Evolutionary conservation across 495 filamentous ascomycete species (phyloP), one percentile per base, ranked within the genome.

Genomic region (Daldinia childiae): DNA sequence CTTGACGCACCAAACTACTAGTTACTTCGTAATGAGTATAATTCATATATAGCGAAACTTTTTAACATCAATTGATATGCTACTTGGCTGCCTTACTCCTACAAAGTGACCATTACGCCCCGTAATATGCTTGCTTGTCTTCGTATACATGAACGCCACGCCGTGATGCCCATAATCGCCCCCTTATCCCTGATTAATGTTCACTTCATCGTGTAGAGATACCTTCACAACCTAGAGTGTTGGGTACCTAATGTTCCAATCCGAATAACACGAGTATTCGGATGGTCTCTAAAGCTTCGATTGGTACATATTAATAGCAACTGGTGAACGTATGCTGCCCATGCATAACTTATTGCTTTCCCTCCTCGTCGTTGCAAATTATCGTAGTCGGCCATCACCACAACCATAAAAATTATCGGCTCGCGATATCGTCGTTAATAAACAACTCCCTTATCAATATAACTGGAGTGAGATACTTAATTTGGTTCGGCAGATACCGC

Each of bases 51-150:
- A 45, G 41, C 6, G 12, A 45, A 17, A n/a, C 15, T 45, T 19
- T 45, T 45, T 45, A 45, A 45, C 2, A 17, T 45, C 43, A 48
- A 48, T 48, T 48, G n/a, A 14, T 48, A 48, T 48, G 43, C 43
- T 48, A 48, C 26, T 24, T 24, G 43, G 19, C 17, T 48, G 43
- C 43, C 43, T 12, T 24, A 48, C 48, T 39, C 43, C 54, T 29
- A 65, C 63, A 64, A 63, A 48, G 30, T 65, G 41, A 14, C 64
- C 56, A 60, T 72, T 68, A 64, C 69, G 64, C 69, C 69, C 12
- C 12, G 27, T 56, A 58, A 21, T 27, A 50, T 66, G 43, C 43
- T 48, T 68, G 69, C 69, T 63, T 58, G 38, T 61, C 41, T 55
- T 48, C 19, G 19, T 60, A 39, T 51, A 60, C 39, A 57, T 55